Conservation (phyloP, 257 asterid species). For the Solanum dulcamara region DNA sequence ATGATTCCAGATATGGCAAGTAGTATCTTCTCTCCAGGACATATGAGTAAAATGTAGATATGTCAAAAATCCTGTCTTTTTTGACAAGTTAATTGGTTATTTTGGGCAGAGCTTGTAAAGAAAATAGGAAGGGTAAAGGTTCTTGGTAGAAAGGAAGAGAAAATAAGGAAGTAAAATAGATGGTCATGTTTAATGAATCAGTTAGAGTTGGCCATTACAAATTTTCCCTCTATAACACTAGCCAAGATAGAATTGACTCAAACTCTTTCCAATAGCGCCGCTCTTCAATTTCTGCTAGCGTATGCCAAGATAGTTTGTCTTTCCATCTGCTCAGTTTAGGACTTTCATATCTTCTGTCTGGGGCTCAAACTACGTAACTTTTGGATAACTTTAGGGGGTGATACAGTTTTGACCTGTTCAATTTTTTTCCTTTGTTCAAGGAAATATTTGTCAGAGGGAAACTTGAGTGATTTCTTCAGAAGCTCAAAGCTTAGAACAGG, state of each 20-base stretch:
- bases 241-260: background rate
- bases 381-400: background rate
- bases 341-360: background rate
- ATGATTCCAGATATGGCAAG: background rate
- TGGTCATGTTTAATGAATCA: background rate
- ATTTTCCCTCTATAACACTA: background rate
- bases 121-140: background rate
- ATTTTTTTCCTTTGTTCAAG: background rate
- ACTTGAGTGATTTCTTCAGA: background rate
- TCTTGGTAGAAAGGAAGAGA: background rate
- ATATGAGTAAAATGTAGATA: background rate
- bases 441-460: background rate
- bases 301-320: background rate
- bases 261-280: background rate
- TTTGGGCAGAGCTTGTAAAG: background rate
- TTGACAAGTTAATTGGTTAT: background rate
- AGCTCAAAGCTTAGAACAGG: background rate
- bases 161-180: background rate
- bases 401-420: background rate
- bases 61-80: background rate
- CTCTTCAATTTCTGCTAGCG: background rate
- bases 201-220: background rate
- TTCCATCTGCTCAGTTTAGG: background rate
- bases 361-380: background rate
- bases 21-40: background rate